Base-by-base conservation (phyloP, 2,329 filamentous ascomycete genomes). In the Dryadomyces quercivorus region DNA sequence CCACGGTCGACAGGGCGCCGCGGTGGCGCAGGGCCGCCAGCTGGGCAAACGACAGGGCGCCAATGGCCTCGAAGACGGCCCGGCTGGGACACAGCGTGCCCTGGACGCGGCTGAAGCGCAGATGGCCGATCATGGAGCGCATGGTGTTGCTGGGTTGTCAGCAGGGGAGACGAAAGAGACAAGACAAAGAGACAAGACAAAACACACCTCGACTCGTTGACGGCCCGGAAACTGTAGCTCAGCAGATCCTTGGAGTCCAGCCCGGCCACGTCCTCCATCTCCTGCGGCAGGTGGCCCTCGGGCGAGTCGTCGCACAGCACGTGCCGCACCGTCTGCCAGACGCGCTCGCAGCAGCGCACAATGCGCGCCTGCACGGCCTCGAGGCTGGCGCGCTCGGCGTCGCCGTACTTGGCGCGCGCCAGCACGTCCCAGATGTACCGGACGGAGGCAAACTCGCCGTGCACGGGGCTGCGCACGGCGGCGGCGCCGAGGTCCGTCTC, bases 151-250 rank as follows among this genome's bases (percentile, higher is more conserved):
- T 93, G 18, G 12, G 5, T 5, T 2, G 50, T 67, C n/a, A 44
- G 42, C 9, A 10, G n/a, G n/a, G n/a, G n/a, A n/a, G n/a, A n/a
- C n/a, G n/a, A n/a, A n/a, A n/a, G n/a, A n/a, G n/a, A n/a, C n/a
- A n/a, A n/a, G n/a, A n/a, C n/a, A n/a, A n/a, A n/a, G n/a, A n/a
- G n/a, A n/a, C n/a, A n/a, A n/a, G n/a, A n/a, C n/a, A n/a, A n/a
- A n/a, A n/a, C n/a, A n/a, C 71, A 89, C 86, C 88, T 95, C 22
- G 91, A 88, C 69, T 98, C 93, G 58, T 95, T 92, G n/a, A 96
- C 75, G 6, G 90, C 88, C 61, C 93, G 82, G 78, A 95, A 98
- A 58, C 90, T 95, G 67, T 93, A 98, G 60, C 92, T 97, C 49
- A 98, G 70, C 18, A 95, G 77, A 62, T 94, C 89, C 64, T 96